A percentile compares a stretch with the other conserved stretches of the same genome.
Conservation (phyloP, 331 rosid species). For the Pyracantha coccinea region DNA sequence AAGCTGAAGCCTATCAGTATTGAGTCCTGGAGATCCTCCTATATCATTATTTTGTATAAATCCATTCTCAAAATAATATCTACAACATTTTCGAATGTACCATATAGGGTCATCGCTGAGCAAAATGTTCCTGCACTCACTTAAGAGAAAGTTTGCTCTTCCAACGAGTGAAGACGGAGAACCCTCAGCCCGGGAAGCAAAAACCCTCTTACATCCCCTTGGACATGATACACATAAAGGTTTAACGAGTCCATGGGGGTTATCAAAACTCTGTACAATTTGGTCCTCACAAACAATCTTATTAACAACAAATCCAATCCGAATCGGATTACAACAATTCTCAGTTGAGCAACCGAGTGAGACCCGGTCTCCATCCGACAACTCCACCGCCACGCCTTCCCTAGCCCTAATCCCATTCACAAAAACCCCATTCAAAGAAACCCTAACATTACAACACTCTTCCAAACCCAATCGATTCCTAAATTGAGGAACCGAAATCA, state of each 20-base stretch:
- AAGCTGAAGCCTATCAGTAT: not conserved
- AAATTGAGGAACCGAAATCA: constrained; percentile 18
- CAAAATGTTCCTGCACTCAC: constrained; percentile 44
- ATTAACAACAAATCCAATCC: constrained; percentile 48
- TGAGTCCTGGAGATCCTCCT: constrained; percentile 5
- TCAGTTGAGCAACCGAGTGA: constrained; percentile 37
- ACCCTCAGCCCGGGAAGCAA: constrained; percentile 29
- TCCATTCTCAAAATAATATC: not conserved
- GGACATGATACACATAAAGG: constrained; percentile 20
- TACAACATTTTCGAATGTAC: constrained; percentile 11
- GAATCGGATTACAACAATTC: constrained; percentile 22
- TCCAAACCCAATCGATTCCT: constrained; percentile 11
- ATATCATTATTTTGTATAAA: not conserved
- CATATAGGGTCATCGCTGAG: constrained; percentile 51
- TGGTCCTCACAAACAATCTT: constrained; percentile 27
- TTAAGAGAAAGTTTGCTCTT: constrained; percentile 37
- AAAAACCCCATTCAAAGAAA: constrained; percentile 56
- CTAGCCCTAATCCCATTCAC: constrained; percentile 47
- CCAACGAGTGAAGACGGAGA: constrained; percentile 4
- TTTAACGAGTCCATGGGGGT: constrained; percentile 31
- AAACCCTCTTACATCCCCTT: constrained; percentile 42
- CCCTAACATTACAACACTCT: constrained; percentile 22
- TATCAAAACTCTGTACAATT: not conserved
- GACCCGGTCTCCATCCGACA: constrained; percentile 51
- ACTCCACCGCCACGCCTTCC: constrained; percentile 36